phyloP scores from a whole-genome alignment of 148 eudicot genomes.

The Rhododendron molle region DNA sequence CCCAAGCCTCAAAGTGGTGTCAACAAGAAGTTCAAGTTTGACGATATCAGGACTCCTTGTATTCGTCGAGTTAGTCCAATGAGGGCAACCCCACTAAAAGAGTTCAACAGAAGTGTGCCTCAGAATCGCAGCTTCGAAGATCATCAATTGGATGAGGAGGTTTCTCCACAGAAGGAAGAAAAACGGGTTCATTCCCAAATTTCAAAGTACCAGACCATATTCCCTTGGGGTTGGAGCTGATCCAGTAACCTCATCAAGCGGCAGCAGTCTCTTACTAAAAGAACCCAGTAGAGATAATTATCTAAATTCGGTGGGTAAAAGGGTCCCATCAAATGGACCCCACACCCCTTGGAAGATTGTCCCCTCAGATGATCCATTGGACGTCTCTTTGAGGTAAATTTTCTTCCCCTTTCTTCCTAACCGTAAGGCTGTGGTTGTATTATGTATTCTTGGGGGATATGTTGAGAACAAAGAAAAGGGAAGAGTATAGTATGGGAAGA shows the following conservation, averaged over 20 bases:
- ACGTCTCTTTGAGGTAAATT: slow-evolving; percentile 67
- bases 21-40: slow-evolving; percentile 38
- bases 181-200: slow-evolving; percentile 29
- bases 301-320: slow-evolving; percentile 28
- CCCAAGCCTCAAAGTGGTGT: slow-evolving; percentile 27
- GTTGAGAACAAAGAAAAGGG: not conserved
- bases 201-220: slow-evolving; percentile 33
- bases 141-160: slow-evolving; percentile 25
- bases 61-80: slow-evolving; percentile 19
- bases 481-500: not conserved
- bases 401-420: not conserved
- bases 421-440: not conserved
- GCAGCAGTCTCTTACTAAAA: slow-evolving; percentile 29
- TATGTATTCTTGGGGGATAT: not conserved
- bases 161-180: slow-evolving; percentile 33
- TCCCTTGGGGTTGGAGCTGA: slow-evolving; percentile 46
- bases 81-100: slow-evolving; percentile 31
- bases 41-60: slow-evolving; percentile 25
- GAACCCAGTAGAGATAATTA: slow-evolving; percentile 32
- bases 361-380: slow-evolving; percentile 53
- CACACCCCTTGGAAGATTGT: slow-evolving; percentile 25
- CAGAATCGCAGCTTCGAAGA: slow-evolving; percentile 29
- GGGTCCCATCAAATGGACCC: slow-evolving; percentile 27
- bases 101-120: slow-evolving; percentile 37
- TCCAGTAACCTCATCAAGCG: slow-evolving; percentile 29